A percentile compares a stretch with the other conserved stretches of the same genome.
These are phyloP conservation scores for Penicillium corylophilum DNA, from an alignment of 2,329 filamentous ascomycete species.

Conservation along the genomic window DNA sequence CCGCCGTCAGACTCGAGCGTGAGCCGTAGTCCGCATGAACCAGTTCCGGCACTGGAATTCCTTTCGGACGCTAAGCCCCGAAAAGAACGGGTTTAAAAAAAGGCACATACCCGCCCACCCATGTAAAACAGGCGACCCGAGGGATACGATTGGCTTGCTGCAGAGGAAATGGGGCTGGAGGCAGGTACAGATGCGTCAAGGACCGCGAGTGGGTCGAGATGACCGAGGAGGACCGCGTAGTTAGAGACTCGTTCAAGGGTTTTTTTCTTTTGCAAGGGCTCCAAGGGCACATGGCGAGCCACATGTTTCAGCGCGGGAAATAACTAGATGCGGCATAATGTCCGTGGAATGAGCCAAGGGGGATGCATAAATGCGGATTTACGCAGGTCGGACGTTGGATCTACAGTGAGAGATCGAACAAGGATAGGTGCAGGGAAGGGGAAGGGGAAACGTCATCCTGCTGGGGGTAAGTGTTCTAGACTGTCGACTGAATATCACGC, in stretches of 20 bases:
- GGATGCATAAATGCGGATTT: slow-evolving; percentile 1
- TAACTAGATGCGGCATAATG: slow-evolving; percentile 13
- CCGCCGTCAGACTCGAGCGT: slow-evolving; percentile 9
- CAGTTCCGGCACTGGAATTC: slow-evolving; percentile 14
- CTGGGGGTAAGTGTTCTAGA: slow-evolving; percentile 6
- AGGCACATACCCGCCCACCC: slow-evolving; percentile 18
- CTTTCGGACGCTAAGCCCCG: not conserved
- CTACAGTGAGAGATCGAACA: slow-evolving; percentile 15
- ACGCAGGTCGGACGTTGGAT: slow-evolving; percentile 12
- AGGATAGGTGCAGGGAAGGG: slow-evolving; percentile 9
- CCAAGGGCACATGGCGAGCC: slow-evolving; percentile 21
- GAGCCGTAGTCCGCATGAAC: slow-evolving; percentile 19
- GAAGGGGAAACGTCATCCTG: slow-evolving; percentile 9
- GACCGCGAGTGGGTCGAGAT: not conserved
- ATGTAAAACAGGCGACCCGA: slow-evolving; percentile 22
- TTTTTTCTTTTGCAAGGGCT: slow-evolving; percentile 4
- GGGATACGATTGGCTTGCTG: slow-evolving; percentile 17
- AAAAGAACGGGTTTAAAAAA: slow-evolving; percentile 3
- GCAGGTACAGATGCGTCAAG: slow-evolving; percentile 21
- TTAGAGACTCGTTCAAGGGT: not conserved
- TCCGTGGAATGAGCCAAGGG: slow-evolving; percentile 24
- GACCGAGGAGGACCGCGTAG: not conserved
- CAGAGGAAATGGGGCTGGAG: slow-evolving; percentile 13
- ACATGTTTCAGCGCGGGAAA: slow-evolving; percentile 21
- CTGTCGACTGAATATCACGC: not conserved